Base-by-base conservation (phyloP, 2,329 filamentous ascomycete genomes). In the Epicoccum sorghinum region DNA sequence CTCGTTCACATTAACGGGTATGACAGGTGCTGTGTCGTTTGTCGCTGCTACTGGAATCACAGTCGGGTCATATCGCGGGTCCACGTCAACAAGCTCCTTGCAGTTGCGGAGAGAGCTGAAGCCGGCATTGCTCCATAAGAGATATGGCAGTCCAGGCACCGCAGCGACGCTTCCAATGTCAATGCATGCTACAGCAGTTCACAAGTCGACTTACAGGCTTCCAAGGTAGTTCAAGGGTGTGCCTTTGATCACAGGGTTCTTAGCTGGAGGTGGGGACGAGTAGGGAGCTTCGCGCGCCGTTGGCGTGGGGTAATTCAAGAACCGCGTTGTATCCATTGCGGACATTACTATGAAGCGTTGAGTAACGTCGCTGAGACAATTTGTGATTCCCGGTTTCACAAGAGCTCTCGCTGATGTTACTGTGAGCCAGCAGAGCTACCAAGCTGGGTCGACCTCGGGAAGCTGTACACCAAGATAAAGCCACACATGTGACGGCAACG, bases 231-330 rank as follows among this genome's bases (percentile, higher is more conserved):
- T 79, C 42, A 96, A 78, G 7, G 86, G 74, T 29, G 82, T 74
- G 4, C 91, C 91, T 50, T 87, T 82, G 59, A 96, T 78, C 1
- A 86, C 81, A 0, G 91, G 90, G 69, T 93, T 92, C 36, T 83
- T 80, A 58, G 65, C 56, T n/a, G 67, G 59, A 4, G 71, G 69
- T 4, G 73, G 71, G 14, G 65, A 60, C 56, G 67, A 56, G 62
- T 74, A 77, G 2, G 69, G 65, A 30, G 72, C 58, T 27, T 75
- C 66, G 45, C 62, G 61, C 8, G 64, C 58, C 42, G 62, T 66
- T 14, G 73, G 67, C 2, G 59, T 59, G 12, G 75, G 75, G 48
- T 76, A 76, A 50, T 74, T 71, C 57, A 71, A 59, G 60, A 71
- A 73, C 44, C 56, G 60, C 33, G 60, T 56, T 39, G 57, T 54